These are phyloP conservation scores for Sextonia rubra DNA, from an alignment of 164 flowering plant genomes.

Conservation along the genomic window DNA sequence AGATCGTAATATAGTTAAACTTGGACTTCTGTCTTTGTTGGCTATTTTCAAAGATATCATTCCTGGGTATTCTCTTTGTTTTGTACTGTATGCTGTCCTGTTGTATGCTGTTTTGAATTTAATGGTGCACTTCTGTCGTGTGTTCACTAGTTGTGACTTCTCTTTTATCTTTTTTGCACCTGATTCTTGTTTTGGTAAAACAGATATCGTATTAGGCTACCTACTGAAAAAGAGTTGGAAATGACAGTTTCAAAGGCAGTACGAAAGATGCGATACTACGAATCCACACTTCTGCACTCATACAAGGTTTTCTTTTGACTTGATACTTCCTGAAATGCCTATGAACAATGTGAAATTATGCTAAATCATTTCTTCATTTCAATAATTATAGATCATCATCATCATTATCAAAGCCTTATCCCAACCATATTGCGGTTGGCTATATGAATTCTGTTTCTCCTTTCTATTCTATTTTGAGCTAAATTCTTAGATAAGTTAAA, in stretches of 20 bases:
- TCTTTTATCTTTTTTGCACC: background rate
- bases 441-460: too few species aligned
- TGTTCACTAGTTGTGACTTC: background rate
- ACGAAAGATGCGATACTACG: constrained; percentile 75
- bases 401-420: too few species aligned
- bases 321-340: background rate
- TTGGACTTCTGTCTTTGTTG: constrained; percentile 68
- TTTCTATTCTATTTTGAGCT: too few species aligned
- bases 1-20: constrained; percentile 54
- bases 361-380: background rate
- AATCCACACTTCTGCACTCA: constrained; percentile 68
- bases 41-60: constrained; percentile 93
- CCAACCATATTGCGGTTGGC: too few species aligned
- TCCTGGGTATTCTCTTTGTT: constrained; percentile 63
- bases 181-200: constrained; percentile 9
- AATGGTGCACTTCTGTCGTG: background rate
- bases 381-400: too few species aligned
- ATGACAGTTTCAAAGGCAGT: constrained; percentile 87
- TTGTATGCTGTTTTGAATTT: background rate
- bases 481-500: too few species aligned
- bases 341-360: background rate
- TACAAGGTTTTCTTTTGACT: constrained; percentile 61
- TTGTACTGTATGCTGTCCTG: constrained; percentile 1
- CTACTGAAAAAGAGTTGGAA: constrained; percentile 88
- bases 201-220: constrained; percentile 95